These are phyloP conservation scores for Lophiostoma macrostomum DNA, from an alignment of 495 filamentous ascomycete genomes.

Conservation along the genomic window DNA sequence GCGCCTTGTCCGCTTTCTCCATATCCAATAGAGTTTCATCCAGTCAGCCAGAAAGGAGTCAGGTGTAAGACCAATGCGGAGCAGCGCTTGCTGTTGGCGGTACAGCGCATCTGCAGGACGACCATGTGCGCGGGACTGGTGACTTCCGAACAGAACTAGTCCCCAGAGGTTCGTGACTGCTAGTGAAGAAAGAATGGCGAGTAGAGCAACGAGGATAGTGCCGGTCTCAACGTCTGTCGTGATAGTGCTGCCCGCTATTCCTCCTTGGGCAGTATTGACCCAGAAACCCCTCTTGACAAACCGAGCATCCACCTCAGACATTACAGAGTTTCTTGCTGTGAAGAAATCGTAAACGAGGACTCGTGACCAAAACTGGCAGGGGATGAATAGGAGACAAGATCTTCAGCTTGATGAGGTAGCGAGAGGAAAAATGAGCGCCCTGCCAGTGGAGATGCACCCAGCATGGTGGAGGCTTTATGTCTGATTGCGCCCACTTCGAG, in stretches of 20 bases:
- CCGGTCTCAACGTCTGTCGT: conserved; percentile 4
- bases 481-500: too few species aligned
- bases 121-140: not conserved
- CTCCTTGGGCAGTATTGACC: not conserved
- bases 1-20: not conserved
- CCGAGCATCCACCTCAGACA: conserved; percentile 4
- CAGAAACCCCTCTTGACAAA: conserved; percentile 3
- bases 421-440: too few species aligned
- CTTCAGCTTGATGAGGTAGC: too few species aligned
- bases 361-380: too few species aligned
- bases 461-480: too few species aligned
- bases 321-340: too few species aligned
- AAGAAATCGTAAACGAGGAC: too few species aligned
- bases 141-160: not conserved
- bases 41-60: not conserved
- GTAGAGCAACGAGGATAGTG: not conserved
- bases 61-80: conserved; percentile 3
- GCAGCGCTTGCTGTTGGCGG: conserved; percentile 7
- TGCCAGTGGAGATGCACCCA: too few species aligned
- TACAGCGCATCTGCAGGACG: not conserved
- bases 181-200: not conserved
- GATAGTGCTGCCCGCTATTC: not conserved
- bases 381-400: too few species aligned
- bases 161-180: conserved; percentile 1
- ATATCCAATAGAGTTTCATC: not conserved